Percentiles rank a stretch among this genome's conserved stretches.
These are phyloP conservation scores for Scedosporium apiospermum DNA, from an alignment of 2,329 filamentous ascomycete genomes.

Conservation along the genomic window DNA sequence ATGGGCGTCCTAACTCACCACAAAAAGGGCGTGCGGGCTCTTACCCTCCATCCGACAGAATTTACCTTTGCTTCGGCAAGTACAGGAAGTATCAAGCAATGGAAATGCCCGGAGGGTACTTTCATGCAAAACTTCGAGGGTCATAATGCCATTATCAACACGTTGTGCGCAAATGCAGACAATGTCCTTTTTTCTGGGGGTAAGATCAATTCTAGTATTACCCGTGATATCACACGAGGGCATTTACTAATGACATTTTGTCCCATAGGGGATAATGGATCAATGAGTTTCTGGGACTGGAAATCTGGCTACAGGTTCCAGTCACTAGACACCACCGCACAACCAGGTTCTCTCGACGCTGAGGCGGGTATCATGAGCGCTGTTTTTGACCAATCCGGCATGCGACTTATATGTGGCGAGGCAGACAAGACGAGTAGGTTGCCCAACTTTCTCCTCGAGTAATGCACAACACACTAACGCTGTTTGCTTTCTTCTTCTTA, in stretches of 20 bases:
- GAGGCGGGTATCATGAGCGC: constrained; percentile 93
- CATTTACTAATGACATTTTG: not conserved
- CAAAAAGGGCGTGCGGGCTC: constrained; percentile 87
- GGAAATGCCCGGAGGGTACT: constrained; percentile 94
- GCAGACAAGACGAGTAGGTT: constrained; percentile 81
- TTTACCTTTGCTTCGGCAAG: constrained; percentile 94
- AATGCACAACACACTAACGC: constrained; percentile 14
- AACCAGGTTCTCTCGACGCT: constrained; percentile 87
- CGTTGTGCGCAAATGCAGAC: constrained; percentile 83
- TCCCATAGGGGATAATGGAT: constrained; percentile 68
- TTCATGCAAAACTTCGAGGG: constrained; percentile 99
- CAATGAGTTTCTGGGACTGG: constrained; percentile 98
- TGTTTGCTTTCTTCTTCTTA: constrained; percentile 16
- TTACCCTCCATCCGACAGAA: constrained; percentile 79
- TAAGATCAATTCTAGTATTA: constrained; percentile 14
- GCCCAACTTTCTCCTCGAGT: not conserved
- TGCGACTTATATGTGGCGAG: constrained; percentile 87
- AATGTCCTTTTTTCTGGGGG: constrained; percentile 90
- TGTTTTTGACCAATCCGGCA: constrained; percentile 80
- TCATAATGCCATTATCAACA: constrained; percentile 95
- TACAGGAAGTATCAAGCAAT: constrained; percentile 94
- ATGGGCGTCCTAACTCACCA: constrained; percentile 96
- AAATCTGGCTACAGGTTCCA: constrained; percentile 93
- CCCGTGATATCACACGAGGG: not conserved
- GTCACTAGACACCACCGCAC: constrained; percentile 78